Conservation (phyloP, 768 basidiomycete genomes). For the Collybia mongolica region DNA sequence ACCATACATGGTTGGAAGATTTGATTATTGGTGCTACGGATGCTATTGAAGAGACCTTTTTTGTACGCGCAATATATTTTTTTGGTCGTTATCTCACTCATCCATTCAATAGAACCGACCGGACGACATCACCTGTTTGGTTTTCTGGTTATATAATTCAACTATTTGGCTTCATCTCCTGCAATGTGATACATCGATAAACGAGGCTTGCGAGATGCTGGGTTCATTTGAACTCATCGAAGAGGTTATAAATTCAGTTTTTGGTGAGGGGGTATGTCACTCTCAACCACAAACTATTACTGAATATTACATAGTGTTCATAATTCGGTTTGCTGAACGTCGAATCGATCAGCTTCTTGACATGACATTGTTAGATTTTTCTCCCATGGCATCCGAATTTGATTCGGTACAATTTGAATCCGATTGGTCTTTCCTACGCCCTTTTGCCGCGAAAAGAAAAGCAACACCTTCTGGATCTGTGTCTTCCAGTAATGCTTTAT, state of each 20-base stretch:
- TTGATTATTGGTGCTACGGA: constrained; percentile 89
- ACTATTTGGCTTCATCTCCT: constrained; percentile 90
- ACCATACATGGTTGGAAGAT: constrained; percentile 91
- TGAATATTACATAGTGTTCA: constrained; percentile 63
- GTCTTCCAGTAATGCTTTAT: constrained; percentile 26
- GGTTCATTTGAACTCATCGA: constrained; percentile 85
- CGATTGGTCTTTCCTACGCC: constrained; percentile 90
- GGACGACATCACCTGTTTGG: constrained; percentile 81
- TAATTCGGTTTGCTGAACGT: constrained; percentile 89
- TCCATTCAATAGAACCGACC: constrained; percentile 57
- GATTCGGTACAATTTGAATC: constrained; percentile 91
- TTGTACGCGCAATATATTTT: constrained; percentile 54
- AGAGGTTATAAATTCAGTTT: constrained; percentile 92
- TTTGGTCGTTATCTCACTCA: constrained; percentile 9
- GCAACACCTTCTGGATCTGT: constrained; percentile 25
- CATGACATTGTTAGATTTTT: constrained; percentile 76
- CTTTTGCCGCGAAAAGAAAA: constrained; percentile 68
- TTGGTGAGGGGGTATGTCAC: constrained; percentile 51
- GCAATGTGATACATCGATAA: constrained; percentile 79
- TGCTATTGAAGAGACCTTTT: constrained; percentile 87
- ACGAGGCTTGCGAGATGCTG: constrained; percentile 77
- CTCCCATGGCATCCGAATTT: constrained; percentile 73
- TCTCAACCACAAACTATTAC: too few relatives aligned
- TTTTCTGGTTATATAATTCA: constrained; percentile 95
- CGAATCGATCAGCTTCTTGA: constrained; percentile 88